Evolutionary conservation across 768 basidiomycete genomes (phyloP).

Genomic region (Tulasnella sp.): DNA sequence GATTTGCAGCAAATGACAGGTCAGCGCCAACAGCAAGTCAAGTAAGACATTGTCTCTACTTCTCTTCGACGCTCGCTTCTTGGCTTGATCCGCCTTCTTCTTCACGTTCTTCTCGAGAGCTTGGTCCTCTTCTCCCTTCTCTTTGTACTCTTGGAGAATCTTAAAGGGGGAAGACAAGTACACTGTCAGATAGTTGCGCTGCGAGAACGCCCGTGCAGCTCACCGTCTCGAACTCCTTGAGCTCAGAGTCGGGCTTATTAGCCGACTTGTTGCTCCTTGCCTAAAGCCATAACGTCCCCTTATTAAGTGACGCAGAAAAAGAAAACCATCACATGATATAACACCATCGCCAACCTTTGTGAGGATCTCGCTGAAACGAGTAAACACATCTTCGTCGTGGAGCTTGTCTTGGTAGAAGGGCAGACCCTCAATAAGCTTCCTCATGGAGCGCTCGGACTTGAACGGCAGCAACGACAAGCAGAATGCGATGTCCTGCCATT

Average conservation of each 20-base stretch:
- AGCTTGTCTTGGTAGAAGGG: conserved; percentile 94
- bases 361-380: conserved; percentile 81
- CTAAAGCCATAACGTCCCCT: no score
- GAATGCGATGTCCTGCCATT: conserved; percentile 96
- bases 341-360: conserved; percentile 45
- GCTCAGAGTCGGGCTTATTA: conserved; percentile 84
- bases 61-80: conserved; percentile 48
- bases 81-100: conserved; percentile 70
- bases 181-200: not conserved
- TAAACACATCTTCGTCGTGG: conserved; percentile 73
- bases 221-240: conserved; percentile 90
- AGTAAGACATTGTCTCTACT: conserved; percentile 23
- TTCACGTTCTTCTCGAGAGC: conserved; percentile 79
- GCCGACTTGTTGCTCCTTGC: conserved; percentile 84
- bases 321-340: no score
- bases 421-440: conserved; percentile 88
- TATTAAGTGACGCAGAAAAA: no score
- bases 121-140: conserved; percentile 85
- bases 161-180: conserved; percentile 24
- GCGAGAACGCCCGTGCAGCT: conserved; percentile 18
- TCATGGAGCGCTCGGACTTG: conserved; percentile 93
- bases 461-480: conserved; percentile 90
- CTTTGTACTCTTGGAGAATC: conserved; percentile 75
- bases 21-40: no score
- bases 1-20: not conserved